A percentile compares a stretch with the other conserved stretches of the same genome.
Evolutionary conservation across 768 basidiomycete genomes (phyloP).

Genomic region (Lactifluus subvellereus): DNA sequence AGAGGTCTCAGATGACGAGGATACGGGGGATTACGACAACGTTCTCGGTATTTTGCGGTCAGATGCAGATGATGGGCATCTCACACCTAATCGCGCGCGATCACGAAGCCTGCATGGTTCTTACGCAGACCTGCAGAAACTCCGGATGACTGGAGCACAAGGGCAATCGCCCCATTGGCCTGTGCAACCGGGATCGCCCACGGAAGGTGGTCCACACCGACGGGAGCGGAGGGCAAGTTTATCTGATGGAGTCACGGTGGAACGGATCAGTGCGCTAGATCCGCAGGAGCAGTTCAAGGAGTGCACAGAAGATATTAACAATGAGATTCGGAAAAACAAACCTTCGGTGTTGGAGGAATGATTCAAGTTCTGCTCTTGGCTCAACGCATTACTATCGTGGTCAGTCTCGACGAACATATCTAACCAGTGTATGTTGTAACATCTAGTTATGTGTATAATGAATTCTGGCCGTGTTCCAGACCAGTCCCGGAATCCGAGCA

Average conservation of each 20-base stretch:
- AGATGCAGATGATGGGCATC: conserved; percentile 45
- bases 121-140: conserved; percentile 75
- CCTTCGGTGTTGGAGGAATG: conserved; percentile 10
- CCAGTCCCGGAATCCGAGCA: neutral
- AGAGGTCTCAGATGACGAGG: conserved; percentile 79
- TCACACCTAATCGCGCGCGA: conserved; percentile 33
- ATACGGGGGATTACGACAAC: conserved; percentile 87
- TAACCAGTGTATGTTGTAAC: conserved; percentile 3
- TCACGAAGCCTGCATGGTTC: conserved; percentile 61
- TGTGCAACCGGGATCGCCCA: conserved; percentile 25
- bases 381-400: conserved; percentile 28
- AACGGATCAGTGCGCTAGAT: conserved; percentile 56
- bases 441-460: neutral
- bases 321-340: conserved; percentile 45
- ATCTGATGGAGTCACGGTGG: conserved; percentile 57
- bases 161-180: conserved; percentile 27
- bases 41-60: conserved; percentile 61
- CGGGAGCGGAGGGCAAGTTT: conserved; percentile 52
- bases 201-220: conserved; percentile 41
- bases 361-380: conserved; percentile 26
- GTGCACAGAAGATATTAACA: conserved; percentile 62
- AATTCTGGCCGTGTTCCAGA: neutral
- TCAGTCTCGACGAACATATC: conserved; percentile 24
- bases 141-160: conserved; percentile 35
- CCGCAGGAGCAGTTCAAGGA: conserved; percentile 52